phyloP scores from a whole-genome alignment of 352 stramenopile genomes.

The Hyaloperonospora arabidopsidis region DNA sequence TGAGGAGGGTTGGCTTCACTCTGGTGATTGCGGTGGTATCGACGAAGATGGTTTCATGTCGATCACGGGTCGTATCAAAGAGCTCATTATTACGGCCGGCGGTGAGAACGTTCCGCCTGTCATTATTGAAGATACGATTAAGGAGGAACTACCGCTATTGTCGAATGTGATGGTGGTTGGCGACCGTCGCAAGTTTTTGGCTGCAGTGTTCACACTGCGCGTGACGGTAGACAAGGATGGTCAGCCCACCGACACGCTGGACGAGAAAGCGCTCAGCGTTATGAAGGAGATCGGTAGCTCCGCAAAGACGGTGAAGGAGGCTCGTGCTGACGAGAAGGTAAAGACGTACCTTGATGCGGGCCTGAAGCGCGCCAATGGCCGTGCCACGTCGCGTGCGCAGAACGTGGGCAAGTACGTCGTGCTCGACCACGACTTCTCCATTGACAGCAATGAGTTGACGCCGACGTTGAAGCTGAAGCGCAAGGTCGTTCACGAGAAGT shows the following conservation, averaged over 20 bases:
- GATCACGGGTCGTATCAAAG: slow-evolving; percentile 95
- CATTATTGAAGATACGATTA: slow-evolving; percentile 88
- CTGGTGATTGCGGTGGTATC: slow-evolving; percentile 88
- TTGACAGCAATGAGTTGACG: slow-evolving; percentile 88
- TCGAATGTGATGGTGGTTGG: slow-evolving; percentile 91
- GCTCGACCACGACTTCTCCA: slow-evolving; percentile 87
- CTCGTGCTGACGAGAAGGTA: slow-evolving; percentile 66
- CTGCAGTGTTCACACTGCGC: slow-evolving; percentile 81
- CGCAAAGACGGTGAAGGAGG: slow-evolving; percentile 62
- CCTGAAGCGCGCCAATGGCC: slow-evolving; percentile 69
- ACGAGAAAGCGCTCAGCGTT: slow-evolving; percentile 53
- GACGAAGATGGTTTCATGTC: slow-evolving; percentile 89
- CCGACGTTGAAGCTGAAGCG: slow-evolving; percentile 96
- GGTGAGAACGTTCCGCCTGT: slow-evolving; percentile 93
- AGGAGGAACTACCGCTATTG: slow-evolving; percentile 78
- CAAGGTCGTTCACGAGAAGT: slow-evolving; percentile 88
- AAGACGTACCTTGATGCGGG: slow-evolving; percentile 65
- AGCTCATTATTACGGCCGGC: slow-evolving; percentile 93
- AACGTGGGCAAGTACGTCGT: slow-evolving; percentile 84
- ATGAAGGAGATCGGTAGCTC: slow-evolving; percentile 55
- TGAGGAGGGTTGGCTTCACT: slow-evolving; percentile 89
- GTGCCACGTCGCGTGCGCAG: slow-evolving; percentile 73
- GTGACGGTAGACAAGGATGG: slow-evolving; percentile 78
- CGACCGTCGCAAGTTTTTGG: slow-evolving; percentile 90
- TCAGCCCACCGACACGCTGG: slow-evolving; percentile 70